A percentile compares a stretch with the other conserved stretches of the same genome.
phyloP scores from a whole-genome alignment of 139 green algal genomes.

The Yamagishiella unicocca region DNA sequence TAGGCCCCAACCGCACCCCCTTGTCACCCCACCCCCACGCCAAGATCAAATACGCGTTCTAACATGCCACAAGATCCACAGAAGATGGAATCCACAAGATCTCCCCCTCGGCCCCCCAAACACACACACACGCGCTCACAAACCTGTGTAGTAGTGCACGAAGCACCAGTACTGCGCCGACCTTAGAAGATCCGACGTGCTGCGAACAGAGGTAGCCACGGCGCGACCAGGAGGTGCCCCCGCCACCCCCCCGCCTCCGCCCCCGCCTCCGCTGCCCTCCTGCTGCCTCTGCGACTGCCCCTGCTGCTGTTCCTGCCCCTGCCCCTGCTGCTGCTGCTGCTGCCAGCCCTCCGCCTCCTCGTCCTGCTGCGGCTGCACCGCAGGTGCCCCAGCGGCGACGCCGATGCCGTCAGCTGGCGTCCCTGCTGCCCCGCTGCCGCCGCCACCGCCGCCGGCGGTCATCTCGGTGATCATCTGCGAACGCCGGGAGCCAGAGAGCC shows the following conservation, averaged over 20 bases:
- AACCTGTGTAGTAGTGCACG: constrained; percentile 48
- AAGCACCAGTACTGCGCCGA: constrained; percentile 49
- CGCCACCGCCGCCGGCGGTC: neutral
- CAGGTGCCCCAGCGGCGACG: neutral
- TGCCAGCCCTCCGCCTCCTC: neutral
- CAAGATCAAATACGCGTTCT: too few relatives aligned
- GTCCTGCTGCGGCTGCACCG: neutral
- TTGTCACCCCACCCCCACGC: too few relatives aligned
- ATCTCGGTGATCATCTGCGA: neutral
- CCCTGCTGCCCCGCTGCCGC: neutral
- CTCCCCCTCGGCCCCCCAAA: too few relatives aligned
- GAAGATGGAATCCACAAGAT: too few relatives aligned
- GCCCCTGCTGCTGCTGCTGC: neutral
- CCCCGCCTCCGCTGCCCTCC: neutral
- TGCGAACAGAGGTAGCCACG: neutral
- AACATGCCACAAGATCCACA: neutral
- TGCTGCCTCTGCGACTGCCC: too few relatives aligned
- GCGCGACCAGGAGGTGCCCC: neutral
- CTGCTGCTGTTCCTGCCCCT: neutral
- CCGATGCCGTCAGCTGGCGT: neutral
- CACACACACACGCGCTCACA: neutral
- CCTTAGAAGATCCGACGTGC: neutral
- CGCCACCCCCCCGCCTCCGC: neutral
- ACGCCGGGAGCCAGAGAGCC: neutral
- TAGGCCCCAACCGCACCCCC: too few relatives aligned